phyloP scores from a whole-genome alignment of 257 asterid species.

The Nicotiana noctiflora region DNA sequence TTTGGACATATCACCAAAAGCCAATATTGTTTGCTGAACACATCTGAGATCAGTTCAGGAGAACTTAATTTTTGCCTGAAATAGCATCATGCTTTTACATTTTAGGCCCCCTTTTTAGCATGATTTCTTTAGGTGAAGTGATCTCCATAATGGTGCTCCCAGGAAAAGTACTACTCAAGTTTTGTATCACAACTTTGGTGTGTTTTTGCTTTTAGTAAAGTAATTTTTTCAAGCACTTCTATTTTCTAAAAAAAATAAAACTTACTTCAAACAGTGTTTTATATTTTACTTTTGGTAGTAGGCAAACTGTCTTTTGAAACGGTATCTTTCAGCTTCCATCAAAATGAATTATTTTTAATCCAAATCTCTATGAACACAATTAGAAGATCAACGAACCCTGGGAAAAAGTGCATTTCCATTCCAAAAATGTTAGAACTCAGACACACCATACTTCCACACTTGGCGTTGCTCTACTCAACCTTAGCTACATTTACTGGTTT shows the following conservation, averaged over 20 bases:
- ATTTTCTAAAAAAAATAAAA: not conserved
- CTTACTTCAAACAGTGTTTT: not conserved
- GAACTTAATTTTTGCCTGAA: constrained; percentile 1
- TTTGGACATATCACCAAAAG: not conserved
- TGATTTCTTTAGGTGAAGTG: not conserved
- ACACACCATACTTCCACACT: not conserved
- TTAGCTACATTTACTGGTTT: not conserved
- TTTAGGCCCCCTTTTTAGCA: not conserved
- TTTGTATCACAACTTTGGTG: not conserved
- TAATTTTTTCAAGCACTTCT: not conserved
- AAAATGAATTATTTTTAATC: not conserved
- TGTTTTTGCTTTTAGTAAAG: not conserved
- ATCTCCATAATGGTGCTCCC: not conserved
- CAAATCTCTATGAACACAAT: not conserved
- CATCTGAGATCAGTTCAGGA: constrained; percentile 1
- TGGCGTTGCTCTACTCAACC: not conserved
- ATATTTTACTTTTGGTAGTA: not conserved
- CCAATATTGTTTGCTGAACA: not conserved
- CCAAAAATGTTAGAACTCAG: not conserved
- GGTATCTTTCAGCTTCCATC: not conserved
- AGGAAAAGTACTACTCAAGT: not conserved
- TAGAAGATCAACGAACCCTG: not conserved
- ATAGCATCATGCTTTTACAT: not conserved
- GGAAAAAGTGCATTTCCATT: constrained; percentile 4
- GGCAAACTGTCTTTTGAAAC: not conserved